Evolutionary conservation across 2,329 filamentous ascomycete species (phyloP).

Genomic region (Aschersonia sp.): DNA sequence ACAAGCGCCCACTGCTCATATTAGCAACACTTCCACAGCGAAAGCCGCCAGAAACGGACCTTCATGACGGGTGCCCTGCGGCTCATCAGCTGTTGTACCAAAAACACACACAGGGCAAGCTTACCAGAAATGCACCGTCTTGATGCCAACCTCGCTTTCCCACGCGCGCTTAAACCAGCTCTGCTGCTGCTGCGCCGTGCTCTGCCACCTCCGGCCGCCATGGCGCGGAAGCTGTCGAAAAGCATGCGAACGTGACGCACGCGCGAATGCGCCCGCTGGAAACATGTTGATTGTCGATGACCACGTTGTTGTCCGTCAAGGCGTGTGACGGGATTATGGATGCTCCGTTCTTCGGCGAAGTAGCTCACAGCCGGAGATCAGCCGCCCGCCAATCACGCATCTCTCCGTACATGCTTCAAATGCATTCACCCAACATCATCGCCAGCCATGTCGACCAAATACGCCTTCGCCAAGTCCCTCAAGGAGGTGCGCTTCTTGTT

Average conservation of each 20-base stretch:
- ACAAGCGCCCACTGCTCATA: slow-evolving; percentile 71
- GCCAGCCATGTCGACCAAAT: slow-evolving; percentile 70
- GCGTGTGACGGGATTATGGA: background rate
- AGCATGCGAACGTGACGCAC: slow-evolving; percentile 28
- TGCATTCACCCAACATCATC: background rate
- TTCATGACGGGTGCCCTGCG: slow-evolving; percentile 86
- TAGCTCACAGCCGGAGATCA: background rate
- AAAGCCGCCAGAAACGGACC: slow-evolving; percentile 15
- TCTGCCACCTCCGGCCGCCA: slow-evolving; percentile 51
- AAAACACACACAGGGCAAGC: slow-evolving; percentile 59
- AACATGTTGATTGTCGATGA: slow-evolving; percentile 14
- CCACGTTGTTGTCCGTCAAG: no score
- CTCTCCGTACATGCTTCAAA: background rate
- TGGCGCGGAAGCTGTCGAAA: slow-evolving; percentile 13
- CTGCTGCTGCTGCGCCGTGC: slow-evolving; percentile 39
- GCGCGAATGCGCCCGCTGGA: slow-evolving; percentile 34
- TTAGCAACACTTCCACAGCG: background rate
- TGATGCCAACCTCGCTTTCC: slow-evolving; percentile 67
- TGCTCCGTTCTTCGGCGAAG: background rate
- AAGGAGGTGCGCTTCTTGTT: slow-evolving; percentile 96
- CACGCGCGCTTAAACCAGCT: slow-evolving; percentile 66
- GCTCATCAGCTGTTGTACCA: slow-evolving; percentile 43
- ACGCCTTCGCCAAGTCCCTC: slow-evolving; percentile 75
- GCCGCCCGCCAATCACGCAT: background rate
- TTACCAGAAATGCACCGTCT: slow-evolving; percentile 98